Conservation (phyloP, 441 rosid species). For the Erodium texanum region DNA sequence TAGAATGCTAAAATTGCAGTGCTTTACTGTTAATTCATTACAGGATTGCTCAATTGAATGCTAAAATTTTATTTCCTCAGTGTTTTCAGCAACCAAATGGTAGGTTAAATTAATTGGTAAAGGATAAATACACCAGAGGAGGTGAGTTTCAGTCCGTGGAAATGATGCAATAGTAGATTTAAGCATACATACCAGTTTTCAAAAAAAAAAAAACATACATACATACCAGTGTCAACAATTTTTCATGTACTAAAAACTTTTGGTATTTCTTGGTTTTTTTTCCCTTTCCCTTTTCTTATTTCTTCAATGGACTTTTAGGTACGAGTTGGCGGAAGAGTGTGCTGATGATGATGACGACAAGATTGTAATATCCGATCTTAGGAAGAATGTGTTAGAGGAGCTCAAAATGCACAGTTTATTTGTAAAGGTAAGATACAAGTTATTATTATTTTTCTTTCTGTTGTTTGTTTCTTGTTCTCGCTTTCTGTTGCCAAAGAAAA, state of each 20-base stretch:
- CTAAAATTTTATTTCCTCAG: slow-evolving; percentile 10
- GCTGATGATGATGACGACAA: slow-evolving; percentile 76
- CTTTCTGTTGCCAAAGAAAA: neutral
- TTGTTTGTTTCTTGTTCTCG: neutral
- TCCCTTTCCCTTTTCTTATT: slow-evolving; percentile 3
- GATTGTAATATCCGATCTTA: slow-evolving; percentile 41
- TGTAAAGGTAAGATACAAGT: slow-evolving; percentile 34
- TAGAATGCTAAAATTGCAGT: neutral
- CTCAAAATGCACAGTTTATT: slow-evolving; percentile 55
- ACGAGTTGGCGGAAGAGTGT: slow-evolving; percentile 62
- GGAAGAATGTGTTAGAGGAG: slow-evolving; percentile 48
- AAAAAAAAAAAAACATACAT: too few relatives aligned
- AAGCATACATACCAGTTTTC: slow-evolving; percentile 8
- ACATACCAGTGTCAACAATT: neutral
- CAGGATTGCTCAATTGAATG: neutral
- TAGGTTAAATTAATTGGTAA: slow-evolving; percentile 15
- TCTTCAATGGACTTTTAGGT: slow-evolving; percentile 31
- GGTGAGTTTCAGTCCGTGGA: slow-evolving; percentile 16
- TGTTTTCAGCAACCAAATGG: slow-evolving; percentile 19
- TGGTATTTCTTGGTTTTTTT: neutral
- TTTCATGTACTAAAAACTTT: neutral
- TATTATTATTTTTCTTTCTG: neutral
- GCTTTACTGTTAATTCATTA: neutral
- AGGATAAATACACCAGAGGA: slow-evolving; percentile 6
- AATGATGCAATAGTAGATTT: neutral